Evolutionary conservation across 805 yeast species (phyloP).

Genomic region (Lipomyces anomalus): DNA sequence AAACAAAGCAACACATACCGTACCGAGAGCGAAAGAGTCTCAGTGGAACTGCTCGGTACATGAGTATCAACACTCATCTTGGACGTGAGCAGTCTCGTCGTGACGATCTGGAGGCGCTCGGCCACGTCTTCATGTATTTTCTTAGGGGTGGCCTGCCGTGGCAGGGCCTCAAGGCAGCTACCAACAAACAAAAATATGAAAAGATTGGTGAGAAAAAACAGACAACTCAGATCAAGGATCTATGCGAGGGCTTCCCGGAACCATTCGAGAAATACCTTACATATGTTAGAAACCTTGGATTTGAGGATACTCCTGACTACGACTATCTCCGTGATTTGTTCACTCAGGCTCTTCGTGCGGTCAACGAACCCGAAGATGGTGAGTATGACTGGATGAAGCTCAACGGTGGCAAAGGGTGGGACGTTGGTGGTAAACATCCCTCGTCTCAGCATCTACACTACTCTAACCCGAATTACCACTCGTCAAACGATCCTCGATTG

Average conservation of each 20-base stretch:
- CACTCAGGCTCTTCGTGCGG: conserved; percentile 68
- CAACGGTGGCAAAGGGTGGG: conserved; percentile 96
- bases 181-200: conserved; percentile 95
- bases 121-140: conserved; percentile 94
- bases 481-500: conserved; percentile 22
- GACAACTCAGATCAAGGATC: conserved; percentile 75
- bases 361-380: conserved; percentile 71
- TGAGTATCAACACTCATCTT: conserved; percentile 94
- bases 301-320: conserved; percentile 93
- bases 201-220: conserved; percentile 96
- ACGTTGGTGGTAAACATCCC: conserved; percentile 44
- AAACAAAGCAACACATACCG: conserved; percentile 91
- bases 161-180: conserved; percentile 98
- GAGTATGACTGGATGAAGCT: conserved; percentile 98
- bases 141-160: conserved; percentile 92
- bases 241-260: conserved; percentile 83
- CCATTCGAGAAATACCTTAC: conserved; percentile 91
- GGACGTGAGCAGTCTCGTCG: conserved; percentile 96
- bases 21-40: conserved; percentile 92
- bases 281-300: conserved; percentile 78
- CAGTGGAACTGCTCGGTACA: conserved; percentile 97
- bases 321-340: conserved; percentile 74
- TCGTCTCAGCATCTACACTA: conserved; percentile 23
- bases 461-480: conserved; percentile 23
- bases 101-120: conserved; percentile 93